Evolutionary conservation across 371 early-diverging fungal species (phyloP).

Genomic region (Mucor saturninus): DNA sequence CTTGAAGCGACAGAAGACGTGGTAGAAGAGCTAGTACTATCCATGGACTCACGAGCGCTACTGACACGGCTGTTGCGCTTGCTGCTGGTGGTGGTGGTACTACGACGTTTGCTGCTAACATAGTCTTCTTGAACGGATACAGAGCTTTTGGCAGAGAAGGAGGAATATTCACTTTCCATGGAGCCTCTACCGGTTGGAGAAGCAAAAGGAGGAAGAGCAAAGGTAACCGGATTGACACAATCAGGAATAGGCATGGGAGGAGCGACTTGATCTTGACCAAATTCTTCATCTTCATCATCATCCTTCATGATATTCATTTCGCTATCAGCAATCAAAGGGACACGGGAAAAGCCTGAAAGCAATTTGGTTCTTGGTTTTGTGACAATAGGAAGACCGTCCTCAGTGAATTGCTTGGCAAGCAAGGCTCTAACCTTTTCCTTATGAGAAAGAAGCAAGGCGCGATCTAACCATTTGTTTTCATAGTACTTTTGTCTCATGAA

Average conservation of each 20-base stretch:
- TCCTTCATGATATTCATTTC: conserved; percentile 22
- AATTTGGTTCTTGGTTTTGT: conserved; percentile 13
- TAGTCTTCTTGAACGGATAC: conserved; percentile 5
- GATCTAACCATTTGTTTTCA: conserved; percentile 47
- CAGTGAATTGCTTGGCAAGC: conserved; percentile 18
- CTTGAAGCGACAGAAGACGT: neutral
- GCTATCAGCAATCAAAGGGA: conserved; percentile 17
- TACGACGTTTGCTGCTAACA: conserved; percentile 1
- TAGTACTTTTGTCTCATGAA: conserved; percentile 52
- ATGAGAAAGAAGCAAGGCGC: conserved; percentile 16
- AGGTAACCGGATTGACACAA: neutral
- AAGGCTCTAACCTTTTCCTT: conserved; percentile 6
- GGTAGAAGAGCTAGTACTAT: neutral
- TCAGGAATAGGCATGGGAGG: neutral
- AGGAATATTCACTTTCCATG: conserved; percentile 10
- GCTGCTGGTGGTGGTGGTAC: conserved; percentile 25
- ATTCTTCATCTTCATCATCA: conserved; percentile 5
- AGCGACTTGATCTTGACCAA: neutral
- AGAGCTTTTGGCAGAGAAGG: neutral
- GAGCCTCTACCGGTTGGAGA: conserved; percentile 7
- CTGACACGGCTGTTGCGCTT: conserved; percentile 24
- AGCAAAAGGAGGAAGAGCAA: conserved; percentile 1
- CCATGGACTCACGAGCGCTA: conserved; percentile 30
- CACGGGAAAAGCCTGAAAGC: conserved; percentile 9
- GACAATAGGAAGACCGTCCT: conserved; percentile 19